A percentile compares a stretch with the other conserved stretches of the same genome.
Conservation (phyloP, 371 early-diverging fungal genomes). For the Blastocladiella emersonii region DNA sequence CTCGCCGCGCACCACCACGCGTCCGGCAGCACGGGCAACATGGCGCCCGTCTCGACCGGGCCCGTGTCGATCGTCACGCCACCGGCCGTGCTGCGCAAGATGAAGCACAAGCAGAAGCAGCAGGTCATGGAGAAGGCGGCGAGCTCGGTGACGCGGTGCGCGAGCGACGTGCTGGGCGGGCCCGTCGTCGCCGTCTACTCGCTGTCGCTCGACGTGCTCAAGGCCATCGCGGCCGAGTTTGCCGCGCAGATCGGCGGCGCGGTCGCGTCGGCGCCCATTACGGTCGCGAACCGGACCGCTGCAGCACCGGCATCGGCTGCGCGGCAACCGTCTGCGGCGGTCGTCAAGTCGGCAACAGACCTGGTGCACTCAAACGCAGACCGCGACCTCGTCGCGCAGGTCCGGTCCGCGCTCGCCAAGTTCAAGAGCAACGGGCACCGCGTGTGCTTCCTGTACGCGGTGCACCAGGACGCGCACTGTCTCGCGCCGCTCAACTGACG, state of each 20-base stretch:
- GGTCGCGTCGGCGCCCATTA: neutral
- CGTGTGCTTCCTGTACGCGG: neutral
- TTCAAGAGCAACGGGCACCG: neutral
- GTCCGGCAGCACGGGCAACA: neutral
- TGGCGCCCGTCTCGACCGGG: neutral
- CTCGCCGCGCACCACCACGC: conserved; percentile 1
- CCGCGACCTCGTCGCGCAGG: neutral
- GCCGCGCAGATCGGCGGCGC: neutral
- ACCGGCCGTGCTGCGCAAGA: conserved; percentile 10
- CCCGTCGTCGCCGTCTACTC: neutral
- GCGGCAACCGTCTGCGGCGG: too few relatives aligned
- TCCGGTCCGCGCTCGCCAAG: neutral
- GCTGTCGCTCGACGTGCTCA: neutral
- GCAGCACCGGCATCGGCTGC: too few relatives aligned
- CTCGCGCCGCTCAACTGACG: neutral
- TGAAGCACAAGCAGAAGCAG: conserved; percentile 56
- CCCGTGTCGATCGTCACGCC: conserved; percentile 6
- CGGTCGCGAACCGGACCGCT: neutral
- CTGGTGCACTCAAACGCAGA: neutral
- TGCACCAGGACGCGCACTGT: neutral
- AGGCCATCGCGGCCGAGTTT: neutral
- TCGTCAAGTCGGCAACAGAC: neutral
- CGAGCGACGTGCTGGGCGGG: neutral
- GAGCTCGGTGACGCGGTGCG: neutral
- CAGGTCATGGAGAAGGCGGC: conserved; percentile 52